Base-by-base conservation (phyloP, 208 protist species). In the Trypanosoma boissoni region DNA sequence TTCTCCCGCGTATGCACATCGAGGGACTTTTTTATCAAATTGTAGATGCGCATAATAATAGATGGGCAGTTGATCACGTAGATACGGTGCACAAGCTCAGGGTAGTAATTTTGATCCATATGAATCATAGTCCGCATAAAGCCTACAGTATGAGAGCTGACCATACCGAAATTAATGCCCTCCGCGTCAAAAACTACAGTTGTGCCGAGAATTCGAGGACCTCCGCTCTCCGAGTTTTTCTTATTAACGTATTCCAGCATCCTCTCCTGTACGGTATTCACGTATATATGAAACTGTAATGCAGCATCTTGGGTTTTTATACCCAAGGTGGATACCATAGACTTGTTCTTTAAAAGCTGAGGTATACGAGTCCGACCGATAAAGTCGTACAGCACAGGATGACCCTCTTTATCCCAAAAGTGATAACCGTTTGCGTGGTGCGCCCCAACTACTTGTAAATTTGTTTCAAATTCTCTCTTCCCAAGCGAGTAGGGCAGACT, bases 101-200 rank as follows among this genome's bases (percentile, higher is more conserved):
- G 83, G 64, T 87, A 91, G 70, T 91, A 79, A 6, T 73, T 69
- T 42, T 91, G 79, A 61, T 91, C 84, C 51, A 91, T 71, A 4
- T 59, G 61, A 34, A 85, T 83, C 29, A 81, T 79, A 34, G 61
- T 45, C 14, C 64, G 73, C 7, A 86, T 39, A 12, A 87, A 37
- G 32, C 73, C 49, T 43, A 87, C 54, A 50, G 83, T 80, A 34
- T 70, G 63, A 29, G 51, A 45, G 36, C 74, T 61, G 27, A 91
- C 46, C 66, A 86, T 71, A 20, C 73, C 75, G 24, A 86, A 72
- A 55, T 74, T 59, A 42, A 91, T 36, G 2, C 84, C 80, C 9
- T 83, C 74, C 27, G 74, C 69, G 36, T 91, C 56, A 39, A 91
- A 42, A 14, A 91, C 55, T 0, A 83, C 79, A 7, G 84, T 91